phyloP scores from a whole-genome alignment of 78 protist genomes.

The Isochrysis galbana region DNA sequence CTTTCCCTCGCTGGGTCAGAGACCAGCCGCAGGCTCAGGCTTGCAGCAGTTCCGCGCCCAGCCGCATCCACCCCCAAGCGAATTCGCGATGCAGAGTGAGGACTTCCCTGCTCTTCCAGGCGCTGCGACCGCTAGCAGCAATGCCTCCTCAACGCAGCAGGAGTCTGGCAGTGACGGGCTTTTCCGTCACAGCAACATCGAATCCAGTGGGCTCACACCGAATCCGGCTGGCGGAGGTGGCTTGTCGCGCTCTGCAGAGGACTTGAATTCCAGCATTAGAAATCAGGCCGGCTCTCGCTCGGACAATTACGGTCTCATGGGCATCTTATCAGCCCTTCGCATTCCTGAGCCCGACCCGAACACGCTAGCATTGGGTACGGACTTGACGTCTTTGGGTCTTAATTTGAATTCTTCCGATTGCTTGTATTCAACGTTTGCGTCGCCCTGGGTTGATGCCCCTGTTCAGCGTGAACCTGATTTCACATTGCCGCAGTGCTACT shows the following conservation, averaged over 20 bases:
- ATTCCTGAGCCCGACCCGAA: slow-evolving; percentile 82
- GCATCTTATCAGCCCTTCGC: slow-evolving; percentile 77
- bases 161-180: no score
- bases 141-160: no score
- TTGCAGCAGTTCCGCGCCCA: background rate
- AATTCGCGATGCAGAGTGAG: background rate
- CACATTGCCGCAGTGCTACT: slow-evolving; percentile 82
- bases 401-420: slow-evolving; percentile 83
- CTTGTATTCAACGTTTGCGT: slow-evolving; percentile 65
- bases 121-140: background rate
- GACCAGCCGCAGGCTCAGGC: background rate
- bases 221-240: background rate
- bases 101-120: slow-evolving; percentile 33
- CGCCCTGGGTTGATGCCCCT: slow-evolving; percentile 81
- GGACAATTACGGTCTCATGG: slow-evolving; percentile 72
- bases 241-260: background rate
- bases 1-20: background rate
- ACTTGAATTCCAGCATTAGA: background rate
- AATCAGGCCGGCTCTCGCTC: background rate
- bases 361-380: slow-evolving; percentile 85
- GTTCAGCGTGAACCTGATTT: slow-evolving; percentile 64
- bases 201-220: no score
- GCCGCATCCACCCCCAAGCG: background rate
- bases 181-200: no score
- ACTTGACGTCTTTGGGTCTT: slow-evolving; percentile 87